Evolutionary conservation across 306 rosid species (phyloP).

Genomic region (Mucuna pruriens): DNA sequence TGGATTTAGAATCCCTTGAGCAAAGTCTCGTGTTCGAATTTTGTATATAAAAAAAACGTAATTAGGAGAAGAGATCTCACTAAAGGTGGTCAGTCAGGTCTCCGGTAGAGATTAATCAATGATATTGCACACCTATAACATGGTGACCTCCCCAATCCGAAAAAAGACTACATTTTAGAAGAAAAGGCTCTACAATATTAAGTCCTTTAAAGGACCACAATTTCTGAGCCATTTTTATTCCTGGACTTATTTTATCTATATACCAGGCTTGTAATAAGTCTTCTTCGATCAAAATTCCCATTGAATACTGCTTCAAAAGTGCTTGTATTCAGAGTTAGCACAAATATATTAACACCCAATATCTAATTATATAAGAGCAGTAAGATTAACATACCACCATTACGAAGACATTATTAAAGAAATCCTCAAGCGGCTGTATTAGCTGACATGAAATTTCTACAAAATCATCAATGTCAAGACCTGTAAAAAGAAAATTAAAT

Average conservation of each 20-base stretch:
- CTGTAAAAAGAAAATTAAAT: constrained; percentile 46
- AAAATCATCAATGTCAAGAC: constrained; percentile 70
- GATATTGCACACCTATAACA: too few relatives aligned
- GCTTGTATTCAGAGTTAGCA: background rate
- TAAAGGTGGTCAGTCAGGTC: too few relatives aligned
- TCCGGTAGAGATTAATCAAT: too few relatives aligned
- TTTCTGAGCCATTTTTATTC: background rate
- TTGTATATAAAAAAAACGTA: too few relatives aligned
- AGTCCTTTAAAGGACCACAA: background rate
- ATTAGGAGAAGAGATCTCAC: too few relatives aligned
- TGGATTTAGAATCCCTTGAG: too few relatives aligned
- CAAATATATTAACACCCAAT: background rate
- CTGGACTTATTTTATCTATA: background rate
- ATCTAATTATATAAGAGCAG: constrained; percentile 8
- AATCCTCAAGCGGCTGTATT: constrained; percentile 88
- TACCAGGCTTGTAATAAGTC: background rate
- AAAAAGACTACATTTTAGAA: background rate
- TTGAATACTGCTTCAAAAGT: background rate
- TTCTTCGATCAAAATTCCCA: background rate
- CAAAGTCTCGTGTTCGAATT: too few relatives aligned
- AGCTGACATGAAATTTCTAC: constrained; percentile 73
- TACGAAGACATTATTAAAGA: constrained; percentile 82
- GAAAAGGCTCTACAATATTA: background rate
- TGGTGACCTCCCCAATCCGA: too few relatives aligned
- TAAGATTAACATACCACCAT: constrained; percentile 84